Evolutionary conservation across 768 basidiomycete species (phyloP).

Genomic region (Russula abietina): DNA sequence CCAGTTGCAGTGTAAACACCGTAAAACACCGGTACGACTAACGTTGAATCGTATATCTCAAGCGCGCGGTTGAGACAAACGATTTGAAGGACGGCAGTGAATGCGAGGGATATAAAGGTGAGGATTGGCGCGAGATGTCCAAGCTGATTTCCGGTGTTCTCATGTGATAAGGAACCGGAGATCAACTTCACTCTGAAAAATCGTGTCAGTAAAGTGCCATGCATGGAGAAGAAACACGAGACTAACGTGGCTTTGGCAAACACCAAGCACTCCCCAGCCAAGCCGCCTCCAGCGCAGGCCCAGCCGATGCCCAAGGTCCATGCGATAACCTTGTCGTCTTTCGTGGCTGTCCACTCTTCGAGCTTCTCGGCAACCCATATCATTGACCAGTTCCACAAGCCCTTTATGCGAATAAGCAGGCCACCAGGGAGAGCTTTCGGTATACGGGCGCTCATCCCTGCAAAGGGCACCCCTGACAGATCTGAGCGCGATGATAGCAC

Average conservation of each 20-base stretch:
- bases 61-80: conserved; percentile 86
- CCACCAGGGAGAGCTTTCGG: conserved; percentile 19
- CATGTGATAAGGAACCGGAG: conserved; percentile 67
- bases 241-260: conserved; percentile 72
- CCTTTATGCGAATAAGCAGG: conserved; percentile 33
- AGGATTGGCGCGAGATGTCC: conserved; percentile 76
- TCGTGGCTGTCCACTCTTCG: conserved; percentile 69
- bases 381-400: conserved; percentile 44
- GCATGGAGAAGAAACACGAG: background rate
- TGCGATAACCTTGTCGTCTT: conserved; percentile 78
- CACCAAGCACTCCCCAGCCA: conserved; percentile 85
- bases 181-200: conserved; percentile 66
- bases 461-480: conserved; percentile 52
- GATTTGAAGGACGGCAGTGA: conserved; percentile 85
- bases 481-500: conserved; percentile 68
- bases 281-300: conserved; percentile 87
- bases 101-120: conserved; percentile 46
- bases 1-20: conserved; percentile 85
- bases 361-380: conserved; percentile 53
- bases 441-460: conserved; percentile 35
- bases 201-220: background rate
- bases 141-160: conserved; percentile 83
- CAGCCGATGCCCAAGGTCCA: conserved; percentile 93
- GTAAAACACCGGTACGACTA: conserved; percentile 94
- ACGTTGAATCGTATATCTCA: conserved; percentile 82